Conservation (phyloP, 1,139 yeast species). For the Scheffersomyces quercinus region DNA sequence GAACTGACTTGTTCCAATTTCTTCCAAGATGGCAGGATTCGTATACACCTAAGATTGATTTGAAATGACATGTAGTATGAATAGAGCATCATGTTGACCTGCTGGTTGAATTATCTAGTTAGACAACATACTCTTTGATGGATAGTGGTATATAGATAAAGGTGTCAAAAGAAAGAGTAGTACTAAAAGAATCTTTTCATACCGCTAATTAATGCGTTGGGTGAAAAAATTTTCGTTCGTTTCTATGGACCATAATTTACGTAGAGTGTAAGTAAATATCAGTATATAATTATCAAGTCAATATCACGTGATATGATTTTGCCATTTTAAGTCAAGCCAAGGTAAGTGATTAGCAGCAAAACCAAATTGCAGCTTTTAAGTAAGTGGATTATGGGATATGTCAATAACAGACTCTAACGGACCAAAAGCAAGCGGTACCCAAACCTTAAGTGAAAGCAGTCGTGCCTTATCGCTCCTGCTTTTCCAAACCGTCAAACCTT, state of each 20-base stretch:
- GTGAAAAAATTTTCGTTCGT: neutral
- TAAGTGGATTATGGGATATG: too few relatives aligned
- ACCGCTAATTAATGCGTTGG: neutral
- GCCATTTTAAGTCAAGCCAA: too few relatives aligned
- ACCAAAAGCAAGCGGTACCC: too few relatives aligned
- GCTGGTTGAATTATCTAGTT: neutral
- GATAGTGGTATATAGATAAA: neutral
- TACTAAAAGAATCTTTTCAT: too few relatives aligned
- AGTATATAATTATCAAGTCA: too few relatives aligned
- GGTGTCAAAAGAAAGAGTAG: neutral
- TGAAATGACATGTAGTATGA: neutral
- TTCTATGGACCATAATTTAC: too few relatives aligned
- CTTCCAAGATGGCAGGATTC: constrained; percentile 20
- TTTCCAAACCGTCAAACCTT: constrained; percentile 32
- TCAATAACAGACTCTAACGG: too few relatives aligned
- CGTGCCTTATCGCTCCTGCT: constrained; percentile 26
- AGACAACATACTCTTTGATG: neutral
- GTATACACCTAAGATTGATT: constrained; percentile 6
- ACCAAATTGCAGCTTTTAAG: too few relatives aligned
- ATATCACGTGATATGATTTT: too few relatives aligned
- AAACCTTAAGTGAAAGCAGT: too few relatives aligned
- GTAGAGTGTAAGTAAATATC: too few relatives aligned
- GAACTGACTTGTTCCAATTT: constrained; percentile 1
- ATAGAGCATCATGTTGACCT: constrained; percentile 1
- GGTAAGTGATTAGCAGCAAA: too few relatives aligned